Evolutionary conservation across 2,329 filamentous ascomycete species (phyloP).

Genomic region (Trematosphaeria pertusa): DNA sequence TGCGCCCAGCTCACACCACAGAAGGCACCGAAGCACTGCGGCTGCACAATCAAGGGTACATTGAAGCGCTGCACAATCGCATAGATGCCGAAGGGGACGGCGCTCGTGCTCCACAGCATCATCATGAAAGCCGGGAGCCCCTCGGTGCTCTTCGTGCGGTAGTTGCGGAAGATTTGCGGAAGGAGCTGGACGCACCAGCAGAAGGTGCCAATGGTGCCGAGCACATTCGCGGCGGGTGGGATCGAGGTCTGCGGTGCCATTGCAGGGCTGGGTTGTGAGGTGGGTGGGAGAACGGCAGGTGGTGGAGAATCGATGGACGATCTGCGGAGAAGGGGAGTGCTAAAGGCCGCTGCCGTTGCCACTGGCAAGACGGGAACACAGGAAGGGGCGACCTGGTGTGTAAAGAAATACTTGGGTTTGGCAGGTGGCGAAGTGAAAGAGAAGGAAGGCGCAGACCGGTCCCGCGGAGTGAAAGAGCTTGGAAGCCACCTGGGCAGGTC

Average conservation of each 20-base stretch:
- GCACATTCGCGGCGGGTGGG: conserved; percentile 61
- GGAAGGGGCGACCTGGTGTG: too few species aligned
- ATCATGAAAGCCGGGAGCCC: conserved; percentile 73
- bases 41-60: conserved; percentile 50
- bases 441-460: too few species aligned
- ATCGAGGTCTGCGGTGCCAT: conserved; percentile 40
- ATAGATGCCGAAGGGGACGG: conserved; percentile 69
- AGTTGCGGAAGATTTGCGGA: conserved; percentile 70
- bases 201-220: conserved; percentile 66
- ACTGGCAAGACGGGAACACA: too few species aligned
- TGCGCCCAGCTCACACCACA: conserved; percentile 58
- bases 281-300: too few species aligned
- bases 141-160: conserved; percentile 67
- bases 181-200: conserved; percentile 37
- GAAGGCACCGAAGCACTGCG: conserved; percentile 57
- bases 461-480: too few species aligned
- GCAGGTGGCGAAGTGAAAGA: too few species aligned
- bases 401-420: too few species aligned
- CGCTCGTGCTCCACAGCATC: conserved; percentile 71
- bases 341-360: too few species aligned
- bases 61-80: conserved; percentile 61
- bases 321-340: too few species aligned
- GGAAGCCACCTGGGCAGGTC: too few species aligned
- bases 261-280: too few species aligned
- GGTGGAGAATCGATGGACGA: too few species aligned